Base-by-base conservation (phyloP, 192 early-diverging fungal species). In the Cladochytrium replicatum region DNA sequence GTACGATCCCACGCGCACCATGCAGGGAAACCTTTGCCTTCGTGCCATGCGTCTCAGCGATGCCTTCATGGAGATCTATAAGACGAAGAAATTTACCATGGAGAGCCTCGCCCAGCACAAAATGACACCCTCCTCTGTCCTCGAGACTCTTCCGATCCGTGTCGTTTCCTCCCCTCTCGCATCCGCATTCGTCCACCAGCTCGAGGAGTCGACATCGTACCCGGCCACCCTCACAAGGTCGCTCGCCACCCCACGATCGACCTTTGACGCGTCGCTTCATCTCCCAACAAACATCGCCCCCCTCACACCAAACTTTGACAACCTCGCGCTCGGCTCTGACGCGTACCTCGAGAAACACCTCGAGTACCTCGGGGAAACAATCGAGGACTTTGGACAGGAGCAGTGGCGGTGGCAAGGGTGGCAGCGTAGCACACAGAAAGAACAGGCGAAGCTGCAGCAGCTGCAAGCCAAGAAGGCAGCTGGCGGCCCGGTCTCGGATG, bases 321-420 rank as follows among this genome's bases (percentile, higher is more conserved):
- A 32, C 17, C 56, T 94, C 24, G 89, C 88, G 47, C 77, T 96
- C 47, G 80, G 75, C 58, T 63, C 87, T 32, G 91, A 93, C 64
- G 69, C 80, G 11, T 86, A 84, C 62, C 69, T 88, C 32, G 92
- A 94, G 60, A 86, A 87, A 61, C 86, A 88, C 64, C 69, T 91
- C 40, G 86, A 91, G 54, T 71, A 74, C 46, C 67, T 93, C 44
- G 69, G 82, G 53, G 85, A 88, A 26, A 75, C 84, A 9, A 78
- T 92, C 23, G 96, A 99, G 47, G 88, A 87, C 23, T 82, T 93
- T 45, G 82, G 82, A 40, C 88, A 89, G 66, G 86, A 93, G 57
- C 85, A 89, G 52, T 84, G 82, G 76, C 82, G 88, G 57, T 93
- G 89, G 76, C 82, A 87, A 54, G 87, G 87, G 64, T 97, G 96